Conservation (phyloP, 345 rosid genomes). For the Noccaea caerulescens region DNA sequence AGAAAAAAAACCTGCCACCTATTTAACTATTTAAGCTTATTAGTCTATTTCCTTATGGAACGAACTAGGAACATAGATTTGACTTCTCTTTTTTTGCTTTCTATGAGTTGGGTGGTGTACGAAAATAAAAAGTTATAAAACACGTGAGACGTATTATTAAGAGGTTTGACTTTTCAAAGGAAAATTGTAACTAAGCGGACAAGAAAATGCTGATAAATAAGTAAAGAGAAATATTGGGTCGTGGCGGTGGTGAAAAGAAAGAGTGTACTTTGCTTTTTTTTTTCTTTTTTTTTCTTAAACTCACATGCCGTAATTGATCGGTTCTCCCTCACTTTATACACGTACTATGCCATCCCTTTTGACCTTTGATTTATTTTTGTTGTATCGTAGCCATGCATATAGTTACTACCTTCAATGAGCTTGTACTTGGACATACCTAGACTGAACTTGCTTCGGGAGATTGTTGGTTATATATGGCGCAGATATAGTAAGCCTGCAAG, state of each 20-base stretch:
- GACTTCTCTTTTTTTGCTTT: slow-evolving; percentile 20
- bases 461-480: too few species aligned
- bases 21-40: background rate
- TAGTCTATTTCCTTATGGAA: slow-evolving; percentile 16
- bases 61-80: slow-evolving; percentile 43
- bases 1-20: slow-evolving; percentile 20
- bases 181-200: slow-evolving; percentile 33
- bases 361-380: slow-evolving; percentile 18
- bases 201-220: slow-evolving; percentile 36
- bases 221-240: slow-evolving; percentile 19
- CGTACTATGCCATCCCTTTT: slow-evolving; percentile 33
- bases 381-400: background rate
- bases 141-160: slow-evolving; percentile 30
- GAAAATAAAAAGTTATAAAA: slow-evolving; percentile 21
- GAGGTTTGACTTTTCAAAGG: slow-evolving; percentile 53
- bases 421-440: too few species aligned
- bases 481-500: too few species aligned
- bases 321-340: slow-evolving; percentile 13
- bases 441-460: too few species aligned
- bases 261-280: slow-evolving; percentile 1
- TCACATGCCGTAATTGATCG: slow-evolving; percentile 43
- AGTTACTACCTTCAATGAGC: background rate
- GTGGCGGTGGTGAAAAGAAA: slow-evolving; percentile 39
- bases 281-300: background rate
- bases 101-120: slow-evolving; percentile 26